Conservation (phyloP, 768 basidiomycete genomes). For the Xerocomellus amylosporus region DNA sequence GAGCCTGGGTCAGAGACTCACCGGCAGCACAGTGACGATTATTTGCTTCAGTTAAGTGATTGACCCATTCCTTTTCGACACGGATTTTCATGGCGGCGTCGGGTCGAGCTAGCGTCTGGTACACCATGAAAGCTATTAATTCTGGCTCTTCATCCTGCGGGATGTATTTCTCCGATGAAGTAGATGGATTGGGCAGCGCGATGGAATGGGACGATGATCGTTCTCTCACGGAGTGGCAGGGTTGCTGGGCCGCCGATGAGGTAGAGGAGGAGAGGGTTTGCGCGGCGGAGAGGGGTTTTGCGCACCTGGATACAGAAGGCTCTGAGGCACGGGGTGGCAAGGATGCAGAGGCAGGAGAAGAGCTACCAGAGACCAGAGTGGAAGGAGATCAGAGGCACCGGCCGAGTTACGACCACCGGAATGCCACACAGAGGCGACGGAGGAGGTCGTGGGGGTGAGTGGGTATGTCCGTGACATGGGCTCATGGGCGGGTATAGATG, state of each 20-base stretch:
- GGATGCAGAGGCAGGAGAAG: background rate
- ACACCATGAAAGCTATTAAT: constrained; percentile 15
- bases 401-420: no score
- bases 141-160: constrained; percentile 21
- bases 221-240: constrained; percentile 3
- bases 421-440: no score
- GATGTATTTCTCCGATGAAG: background rate
- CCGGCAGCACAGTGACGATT: no score
- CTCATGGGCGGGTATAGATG: constrained; percentile 6
- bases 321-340: background rate
- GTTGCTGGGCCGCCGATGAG: constrained; percentile 14
- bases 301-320: background rate
- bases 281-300: constrained; percentile 3
- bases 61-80: no score
- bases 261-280: constrained; percentile 20
- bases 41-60: no score
- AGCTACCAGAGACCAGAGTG: constrained; percentile 1
- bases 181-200: background rate
- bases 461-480: constrained; percentile 16
- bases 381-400: no score
- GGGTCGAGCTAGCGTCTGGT: no score
- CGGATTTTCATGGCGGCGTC: no score
- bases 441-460: constrained; percentile 5
- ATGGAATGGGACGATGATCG: constrained; percentile 22
- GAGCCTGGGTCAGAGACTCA: no score